These are phyloP conservation scores for Citrullus mucosospermus DNA, from an alignment of 306 rosid species.

Conservation along the genomic window DNA sequence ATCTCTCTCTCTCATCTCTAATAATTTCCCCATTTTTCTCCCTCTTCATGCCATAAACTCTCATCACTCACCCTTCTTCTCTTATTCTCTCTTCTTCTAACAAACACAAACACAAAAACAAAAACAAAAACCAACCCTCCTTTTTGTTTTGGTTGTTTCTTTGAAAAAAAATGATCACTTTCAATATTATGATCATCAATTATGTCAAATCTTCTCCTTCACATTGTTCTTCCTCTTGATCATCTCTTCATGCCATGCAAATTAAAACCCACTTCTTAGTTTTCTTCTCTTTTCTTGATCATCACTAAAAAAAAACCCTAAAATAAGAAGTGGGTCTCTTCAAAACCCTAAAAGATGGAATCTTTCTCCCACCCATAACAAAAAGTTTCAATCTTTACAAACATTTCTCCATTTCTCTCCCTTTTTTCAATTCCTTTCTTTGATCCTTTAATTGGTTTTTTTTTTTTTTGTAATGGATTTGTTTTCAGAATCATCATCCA, in stretches of 20 bases:
- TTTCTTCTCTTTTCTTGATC: background rate
- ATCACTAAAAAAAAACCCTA: background rate
- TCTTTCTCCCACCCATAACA: background rate
- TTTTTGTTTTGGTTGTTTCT: no score
- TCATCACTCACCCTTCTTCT: background rate
- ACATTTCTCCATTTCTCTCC: no score
- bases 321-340: background rate
- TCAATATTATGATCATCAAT: background rate
- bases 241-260: background rate
- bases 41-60: background rate
- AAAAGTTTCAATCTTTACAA: background rate
- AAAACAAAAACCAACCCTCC: background rate
- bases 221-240: background rate
- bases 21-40: background rate
- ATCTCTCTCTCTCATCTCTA: background rate
- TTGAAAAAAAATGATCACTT: background rate
- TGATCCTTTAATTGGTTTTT: background rate
- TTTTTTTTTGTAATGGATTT: slow-evolving; percentile 34
- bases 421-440: no score
- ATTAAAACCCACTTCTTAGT: background rate
- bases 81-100: background rate
- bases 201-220: no score
- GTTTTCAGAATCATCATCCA: slow-evolving; percentile 33
- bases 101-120: background rate
- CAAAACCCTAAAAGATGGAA: slow-evolving; percentile 18